Evolutionary conservation across 805 yeast species (phyloP), one percentile per base, ranked within the genome.

Genomic region (Saturnispora dispora): DNA sequence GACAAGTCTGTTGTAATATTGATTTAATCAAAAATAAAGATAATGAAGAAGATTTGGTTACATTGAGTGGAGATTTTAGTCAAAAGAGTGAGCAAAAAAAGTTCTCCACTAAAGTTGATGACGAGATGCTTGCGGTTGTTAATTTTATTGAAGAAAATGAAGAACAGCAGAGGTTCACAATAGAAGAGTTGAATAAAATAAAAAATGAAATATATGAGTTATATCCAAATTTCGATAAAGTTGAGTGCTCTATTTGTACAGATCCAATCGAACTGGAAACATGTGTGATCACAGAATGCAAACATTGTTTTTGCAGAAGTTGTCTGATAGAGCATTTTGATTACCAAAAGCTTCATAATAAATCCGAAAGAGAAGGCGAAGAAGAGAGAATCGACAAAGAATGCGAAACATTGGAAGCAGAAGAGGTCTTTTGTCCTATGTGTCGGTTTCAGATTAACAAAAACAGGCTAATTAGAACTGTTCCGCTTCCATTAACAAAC

Each of bases 1-100:
- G 98, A 53, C 98, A 91, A 63, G 77, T 85, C 0, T 91, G 97
- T 63, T 88, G 96, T 61, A 96, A 91, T 63, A 75, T 84, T 17
- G 79, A 79, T 50, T 69, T 90, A 52, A 76, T 89, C 1, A 74
- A 76, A 3, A 35, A 54, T 2, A 33, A 57, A 4, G 51, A 54
- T 32, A 83, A 79, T 54, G 83, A 76, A 32, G 57, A 54, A 22
- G 45, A 46, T 13, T 8, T 50, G 10, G 22, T 53, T 8, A 17
- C 36, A 5, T 7, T 27, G 10, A 22, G n/a, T 35, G 36, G 30
- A 20, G 52, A 48, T 10, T 23, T 15, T 11, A 48, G 45, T 8
- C 48, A 42, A 46, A 42, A 32, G 20, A 11, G 39, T 5, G 51
- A 36, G 2, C 58, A 56, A 42, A 45, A 35, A 2, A 46, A 48